These are phyloP conservation scores for Bruguiera gymnorhiza DNA, from an alignment of 345 rosid genomes.

Conservation along the genomic window DNA sequence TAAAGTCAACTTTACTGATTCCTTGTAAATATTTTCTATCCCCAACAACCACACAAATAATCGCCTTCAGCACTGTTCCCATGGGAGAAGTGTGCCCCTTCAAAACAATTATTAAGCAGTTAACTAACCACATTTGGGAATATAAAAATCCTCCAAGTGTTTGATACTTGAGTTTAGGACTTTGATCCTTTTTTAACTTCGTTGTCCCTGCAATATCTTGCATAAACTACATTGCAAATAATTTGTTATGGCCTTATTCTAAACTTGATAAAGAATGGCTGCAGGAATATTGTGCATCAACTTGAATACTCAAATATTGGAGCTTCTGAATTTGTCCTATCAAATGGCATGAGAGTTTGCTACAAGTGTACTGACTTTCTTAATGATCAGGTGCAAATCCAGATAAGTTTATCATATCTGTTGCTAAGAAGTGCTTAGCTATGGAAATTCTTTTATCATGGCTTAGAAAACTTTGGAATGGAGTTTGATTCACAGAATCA, in stretches of 20 bases:
- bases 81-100: not conserved
- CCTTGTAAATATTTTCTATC: not conserved
- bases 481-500: not conserved
- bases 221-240: not conserved
- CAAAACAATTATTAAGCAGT: too few relatives aligned
- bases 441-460: not conserved
- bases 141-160: not conserved
- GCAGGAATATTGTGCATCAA: slow-evolving; percentile 56
- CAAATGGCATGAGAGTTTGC: slow-evolving; percentile 86
- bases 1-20: slow-evolving; percentile 28
- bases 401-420: slow-evolving; percentile 6
- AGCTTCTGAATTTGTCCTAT: slow-evolving; percentile 72
- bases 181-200: not conserved
- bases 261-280: slow-evolving; percentile 26
- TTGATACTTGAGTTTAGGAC: not conserved
- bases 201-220: not conserved
- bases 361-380: slow-evolving; percentile 79
- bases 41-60: not conserved
- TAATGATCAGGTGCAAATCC: slow-evolving; percentile 75
- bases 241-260: slow-evolving; percentile 16
- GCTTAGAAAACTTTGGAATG: not conserved
- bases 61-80: not conserved
- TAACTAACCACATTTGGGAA: not conserved
- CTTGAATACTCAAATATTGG: slow-evolving; percentile 62
- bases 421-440: not conserved